Base-by-base conservation (phyloP, 129 eudicot species). In the Glebionis coronaria region DNA sequence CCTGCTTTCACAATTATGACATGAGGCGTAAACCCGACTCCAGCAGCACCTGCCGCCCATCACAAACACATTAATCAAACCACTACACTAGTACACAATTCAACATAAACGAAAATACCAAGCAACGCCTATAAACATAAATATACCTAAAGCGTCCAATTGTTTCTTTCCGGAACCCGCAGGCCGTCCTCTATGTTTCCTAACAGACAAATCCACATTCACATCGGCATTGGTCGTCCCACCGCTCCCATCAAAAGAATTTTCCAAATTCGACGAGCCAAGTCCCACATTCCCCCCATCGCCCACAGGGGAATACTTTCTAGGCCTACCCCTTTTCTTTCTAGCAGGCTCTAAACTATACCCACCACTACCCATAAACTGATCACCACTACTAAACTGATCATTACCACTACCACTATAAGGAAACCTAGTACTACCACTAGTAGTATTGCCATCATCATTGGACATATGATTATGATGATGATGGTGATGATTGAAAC, bases 1-100 rank as follows among this genome's bases (percentile, higher is more conserved):
- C 97, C 97, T 35, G 88, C 78, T 61, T 83, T 79, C 31, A 83
- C 90, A n/a, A 71, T 76, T 59, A 91, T 87, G 16, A 91, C 93
- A 74, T 91, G 95, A 71, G 97, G 97, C 11, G 97, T 91, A 79
- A 91, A 91, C 21, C 95, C 93, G 64, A 87, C 82, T 80, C 97
- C 97, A 45, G 83, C 69, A 15, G 73, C 75, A 35, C 97, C 97
- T 91, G 87, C 35, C 63, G n/a, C n/a, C n/a, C 72, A 76, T 3
- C 50, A 66, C 56, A 81, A 18, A 44, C 53, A 29, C 54, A 49
- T 49, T 9, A 4, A 49, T 25, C n/a, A 44, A 4, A 45, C 31
- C 11, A 12, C 35, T 49, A 35, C 10, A 44, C 5, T 13, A 18
- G 40, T 23, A 53, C 9, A 18, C 9, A 18, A 67, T 56, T 65